A percentile compares a stretch with the other conserved stretches of the same genome.
Evolutionary conservation across 306 rosid species (phyloP).

Genomic region (Quillaja saponaria): DNA sequence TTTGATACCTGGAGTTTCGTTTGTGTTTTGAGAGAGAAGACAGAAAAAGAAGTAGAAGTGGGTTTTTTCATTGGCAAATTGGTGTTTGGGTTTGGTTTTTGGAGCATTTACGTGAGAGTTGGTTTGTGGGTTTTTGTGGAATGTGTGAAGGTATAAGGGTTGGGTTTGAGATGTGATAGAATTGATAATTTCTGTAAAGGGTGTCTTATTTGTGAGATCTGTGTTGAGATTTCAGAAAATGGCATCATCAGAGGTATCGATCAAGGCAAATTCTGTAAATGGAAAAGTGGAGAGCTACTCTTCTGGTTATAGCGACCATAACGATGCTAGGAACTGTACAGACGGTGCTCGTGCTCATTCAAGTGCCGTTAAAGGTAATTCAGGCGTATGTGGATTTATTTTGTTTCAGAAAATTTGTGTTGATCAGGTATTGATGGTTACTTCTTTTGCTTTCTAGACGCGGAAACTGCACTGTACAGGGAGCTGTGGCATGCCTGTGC

Average conservation of each 20-base stretch:
- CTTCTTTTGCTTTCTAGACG: constrained; percentile 46
- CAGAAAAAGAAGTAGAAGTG: neutral
- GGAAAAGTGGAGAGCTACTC: constrained; percentile 46
- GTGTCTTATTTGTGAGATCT: constrained; percentile 66
- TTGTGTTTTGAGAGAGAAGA: neutral
- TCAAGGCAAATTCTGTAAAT: constrained; percentile 53
- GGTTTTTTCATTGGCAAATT: neutral
- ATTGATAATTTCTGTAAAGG: constrained; percentile 5
- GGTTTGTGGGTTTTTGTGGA: constrained; percentile 1
- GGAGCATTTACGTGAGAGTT: neutral
- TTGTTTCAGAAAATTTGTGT: neutral
- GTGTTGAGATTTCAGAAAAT: constrained; percentile 47
- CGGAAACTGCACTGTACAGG: constrained; percentile 71
- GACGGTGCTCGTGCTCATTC: constrained; percentile 48
- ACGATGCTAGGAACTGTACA: constrained; percentile 26
- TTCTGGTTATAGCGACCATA: constrained; percentile 37
- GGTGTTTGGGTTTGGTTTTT: neutral
- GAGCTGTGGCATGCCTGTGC: constrained; percentile 99
- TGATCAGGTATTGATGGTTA: neutral
- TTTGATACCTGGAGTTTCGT: neutral
- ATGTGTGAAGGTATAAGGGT: neutral
- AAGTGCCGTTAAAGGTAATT: constrained; percentile 41
- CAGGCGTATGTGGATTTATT: constrained; percentile 4
- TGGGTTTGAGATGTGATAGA: constrained; percentile 12
- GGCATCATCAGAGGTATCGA: constrained; percentile 68